These are phyloP conservation scores for Ascochyta viciae-villosae DNA, from an alignment of 2,329 filamentous ascomycete species.

Conservation along the genomic window DNA sequence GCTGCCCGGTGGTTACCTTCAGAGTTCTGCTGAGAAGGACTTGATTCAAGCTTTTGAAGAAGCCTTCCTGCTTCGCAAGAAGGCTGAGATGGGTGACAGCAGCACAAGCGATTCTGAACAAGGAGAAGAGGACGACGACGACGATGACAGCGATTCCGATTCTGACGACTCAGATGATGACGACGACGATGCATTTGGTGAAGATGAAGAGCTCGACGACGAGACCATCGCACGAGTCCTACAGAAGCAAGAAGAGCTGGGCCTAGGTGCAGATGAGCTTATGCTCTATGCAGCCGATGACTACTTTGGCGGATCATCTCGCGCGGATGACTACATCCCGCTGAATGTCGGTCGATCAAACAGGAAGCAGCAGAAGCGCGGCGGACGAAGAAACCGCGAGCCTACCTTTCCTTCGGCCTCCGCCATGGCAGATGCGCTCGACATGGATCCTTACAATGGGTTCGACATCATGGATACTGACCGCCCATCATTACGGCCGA, in stretches of 20 bases:
- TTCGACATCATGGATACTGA: slow-evolving; percentile 89
- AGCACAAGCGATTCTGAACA: slow-evolving; percentile 27
- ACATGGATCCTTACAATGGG: slow-evolving; percentile 68
- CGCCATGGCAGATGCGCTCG: slow-evolving; percentile 64
- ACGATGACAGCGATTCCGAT: slow-evolving; percentile 45
- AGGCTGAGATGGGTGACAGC: slow-evolving; percentile 24
- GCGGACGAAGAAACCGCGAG: slow-evolving; percentile 22
- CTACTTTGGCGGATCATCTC: slow-evolving; percentile 41
- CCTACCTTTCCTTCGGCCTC: slow-evolving; percentile 60
- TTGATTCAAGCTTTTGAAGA: slow-evolving; percentile 41
- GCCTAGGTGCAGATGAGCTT: slow-evolving; percentile 65
- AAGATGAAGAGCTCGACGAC: slow-evolving; percentile 59
- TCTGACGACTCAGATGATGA: slow-evolving; percentile 50
- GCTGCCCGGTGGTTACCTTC: slow-evolving; percentile 49
- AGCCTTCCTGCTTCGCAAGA: slow-evolving; percentile 23
- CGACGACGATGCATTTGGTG: slow-evolving; percentile 52
- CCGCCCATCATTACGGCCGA: slow-evolving; percentile 70
- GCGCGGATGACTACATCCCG: slow-evolving; percentile 16
- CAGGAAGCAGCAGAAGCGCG: slow-evolving; percentile 31
- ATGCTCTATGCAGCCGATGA: slow-evolving; percentile 62
- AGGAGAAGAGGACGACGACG: slow-evolving; percentile 40
- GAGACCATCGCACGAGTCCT: slow-evolving; percentile 68
- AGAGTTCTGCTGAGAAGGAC: slow-evolving; percentile 28
- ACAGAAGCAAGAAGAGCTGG: slow-evolving; percentile 68
- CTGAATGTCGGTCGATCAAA: slow-evolving; percentile 36